Evolutionary conservation across 805 yeast genomes (phyloP), one percentile per base, ranked within the genome.

Genomic region (Candida loeiensis): DNA sequence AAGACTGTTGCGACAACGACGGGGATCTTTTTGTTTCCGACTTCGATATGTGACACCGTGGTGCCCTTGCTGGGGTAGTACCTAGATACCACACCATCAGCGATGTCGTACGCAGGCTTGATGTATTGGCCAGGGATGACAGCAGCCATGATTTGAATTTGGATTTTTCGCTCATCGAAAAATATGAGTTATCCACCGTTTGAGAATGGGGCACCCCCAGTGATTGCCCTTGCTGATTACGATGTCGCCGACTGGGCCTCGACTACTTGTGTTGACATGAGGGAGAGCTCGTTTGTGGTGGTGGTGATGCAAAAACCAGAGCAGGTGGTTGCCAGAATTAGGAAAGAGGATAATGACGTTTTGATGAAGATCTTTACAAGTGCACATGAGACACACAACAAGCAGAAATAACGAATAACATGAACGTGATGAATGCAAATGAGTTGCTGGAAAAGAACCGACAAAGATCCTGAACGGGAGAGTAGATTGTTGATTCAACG

Each of bases 121-220:
- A 88, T 68, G 30, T 82, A 75, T 51, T 88, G 95, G 0, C 96
- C 96, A 1, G 96, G 96, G 16, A 58, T 46, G 19, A 55, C 62
- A 16, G 41, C 17, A 17, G 20, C 15, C 33, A 30, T 30, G 18
- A 14, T 38, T 17, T 18, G 13, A 18, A n/a, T 19, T 17, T 14
- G 7, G 15, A 25, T 21, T 25, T 30, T 32, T 26, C 18, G 21
- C 41, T 37, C 41, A 41, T 37, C 41, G 35, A 34, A 22, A 39
- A 28, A 19, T 22, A 28, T 43, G 45, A 26, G 31, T 25, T 75
- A 68, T 44, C 80, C 80, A 31, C 55, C 49, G 11, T 66, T 62
- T 40, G 60, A 69, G 1, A 56, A 74, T 45, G 76, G 73, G 4
- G 46, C 63, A 25, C 78, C 79, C 12, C 79, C 77, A 11, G 62